Percentiles rank a stretch among this genome's conserved stretches.
Evolutionary conservation across 83 land plant genomes (phyloP).

Genomic region (Isoetes engelmannii): DNA sequence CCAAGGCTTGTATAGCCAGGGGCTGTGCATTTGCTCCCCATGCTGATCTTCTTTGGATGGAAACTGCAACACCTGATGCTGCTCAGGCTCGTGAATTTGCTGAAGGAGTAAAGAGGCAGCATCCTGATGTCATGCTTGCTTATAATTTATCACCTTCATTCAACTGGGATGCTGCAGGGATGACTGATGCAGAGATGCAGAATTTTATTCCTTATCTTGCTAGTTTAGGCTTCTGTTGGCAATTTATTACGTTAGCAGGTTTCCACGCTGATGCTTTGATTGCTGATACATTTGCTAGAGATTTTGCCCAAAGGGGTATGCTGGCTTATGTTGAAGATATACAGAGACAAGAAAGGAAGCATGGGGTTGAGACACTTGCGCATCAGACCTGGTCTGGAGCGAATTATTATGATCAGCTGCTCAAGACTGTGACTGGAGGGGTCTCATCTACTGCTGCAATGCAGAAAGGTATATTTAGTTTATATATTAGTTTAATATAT

Average conservation of each 20-base stretch:
- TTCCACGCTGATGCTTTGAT: slow-evolving; percentile 74
- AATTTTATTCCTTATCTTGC: slow-evolving; percentile 75
- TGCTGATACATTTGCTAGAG: slow-evolving; percentile 63
- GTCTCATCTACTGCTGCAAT: slow-evolving; percentile 87
- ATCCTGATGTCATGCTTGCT: slow-evolving; percentile 73
- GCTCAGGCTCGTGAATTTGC: slow-evolving; percentile 61
- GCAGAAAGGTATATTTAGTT: slow-evolving; percentile 56
- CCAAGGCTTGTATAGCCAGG: slow-evolving; percentile 45
- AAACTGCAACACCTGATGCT: slow-evolving; percentile 63
- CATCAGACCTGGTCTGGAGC: slow-evolving; percentile 99
- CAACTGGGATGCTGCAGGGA: slow-evolving; percentile 91
- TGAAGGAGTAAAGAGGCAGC: slow-evolving; percentile 46
- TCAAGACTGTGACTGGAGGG: slow-evolving; percentile 91
- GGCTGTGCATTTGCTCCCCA: slow-evolving; percentile 65
- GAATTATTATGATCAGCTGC: slow-evolving; percentile 65
- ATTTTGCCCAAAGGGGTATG: slow-evolving; percentile 77
- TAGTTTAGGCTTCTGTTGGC: slow-evolving; percentile 66
- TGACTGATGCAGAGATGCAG: slow-evolving; percentile 65
- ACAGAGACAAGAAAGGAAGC: slow-evolving; percentile 71
- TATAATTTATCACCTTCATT: slow-evolving; percentile 87
- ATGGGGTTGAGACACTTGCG: slow-evolving; percentile 79
- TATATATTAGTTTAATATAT: no score
- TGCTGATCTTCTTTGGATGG: slow-evolving; percentile 77
- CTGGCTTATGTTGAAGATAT: slow-evolving; percentile 87
- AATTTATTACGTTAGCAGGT: slow-evolving; percentile 85